phyloP scores from a whole-genome alignment of 768 basidiomycete genomes.

The Holtermanniella nyarrowii region DNA sequence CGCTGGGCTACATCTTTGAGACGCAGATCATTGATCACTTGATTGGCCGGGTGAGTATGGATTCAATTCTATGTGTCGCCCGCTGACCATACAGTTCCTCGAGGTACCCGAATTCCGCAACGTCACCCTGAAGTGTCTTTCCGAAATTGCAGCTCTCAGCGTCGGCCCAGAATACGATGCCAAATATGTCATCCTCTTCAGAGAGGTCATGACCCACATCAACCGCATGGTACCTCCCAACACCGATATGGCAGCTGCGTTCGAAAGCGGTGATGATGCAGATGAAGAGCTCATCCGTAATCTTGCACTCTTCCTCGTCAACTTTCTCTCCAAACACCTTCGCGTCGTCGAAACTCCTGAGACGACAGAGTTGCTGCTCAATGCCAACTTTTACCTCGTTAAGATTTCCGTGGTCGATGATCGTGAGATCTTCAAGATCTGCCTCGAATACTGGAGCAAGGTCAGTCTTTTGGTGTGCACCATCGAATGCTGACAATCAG shows the following conservation, averaged over 20 bases:
- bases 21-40: constrained; percentile 92
- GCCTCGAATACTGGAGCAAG: constrained; percentile 76
- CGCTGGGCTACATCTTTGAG: constrained; percentile 96
- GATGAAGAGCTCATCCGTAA: constrained; percentile 97
- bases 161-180: constrained; percentile 95
- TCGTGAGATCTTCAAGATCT: constrained; percentile 98
- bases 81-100: constrained; percentile 58
- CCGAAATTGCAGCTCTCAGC: constrained; percentile 87
- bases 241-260: constrained; percentile 89
- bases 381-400: constrained; percentile 96
- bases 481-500: constrained; percentile 46
- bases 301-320: constrained; percentile 90
- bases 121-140: constrained; percentile 88
- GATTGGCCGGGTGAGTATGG: constrained; percentile 67
- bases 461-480: constrained; percentile 14
- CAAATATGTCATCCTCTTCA: constrained; percentile 95
- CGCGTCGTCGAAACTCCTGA: constrained; percentile 84
- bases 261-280: constrained; percentile 73
- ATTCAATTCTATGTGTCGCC: neutral
- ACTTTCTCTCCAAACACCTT: constrained; percentile 88
- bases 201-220: constrained; percentile 93
- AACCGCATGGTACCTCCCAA: constrained; percentile 94
- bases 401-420: constrained; percentile 97
- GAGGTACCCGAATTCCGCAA: constrained; percentile 96
- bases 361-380: constrained; percentile 84